Base-by-base conservation (phyloP, 1,139 yeast species). In the Arxiozyma slooffiae region DNA sequence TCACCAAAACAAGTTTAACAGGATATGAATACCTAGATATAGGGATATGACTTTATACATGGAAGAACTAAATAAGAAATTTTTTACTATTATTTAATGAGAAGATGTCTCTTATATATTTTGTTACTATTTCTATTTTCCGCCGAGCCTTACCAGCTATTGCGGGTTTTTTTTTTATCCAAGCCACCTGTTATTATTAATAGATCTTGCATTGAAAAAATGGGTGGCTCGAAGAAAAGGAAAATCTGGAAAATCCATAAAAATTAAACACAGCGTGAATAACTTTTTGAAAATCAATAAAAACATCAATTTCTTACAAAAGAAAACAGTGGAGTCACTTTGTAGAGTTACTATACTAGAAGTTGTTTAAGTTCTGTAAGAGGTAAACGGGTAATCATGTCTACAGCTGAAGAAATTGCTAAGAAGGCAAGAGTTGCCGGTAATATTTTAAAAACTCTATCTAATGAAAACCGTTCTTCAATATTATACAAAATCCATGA, bases 361-460 rank as follows among this genome's bases (percentile, higher is more conserved):
- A 30, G 4, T 30, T 30, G 36, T 16, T 30, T 9, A 14, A 14
- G 36, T 30, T 30, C 36, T n/a, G 14, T 30, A 14, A 11, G 14
- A 4, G 14, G 16, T 39, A 20, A 11, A 21, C n/a, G 14, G 14
- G 20, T 41, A 20, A n/a, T 14, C 6, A 63, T 62, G 63, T 57
- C 64, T 23, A 58, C 68, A 77, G 87, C 94, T 18, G 92, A 84
- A 68, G 69, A 72, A 49, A 85, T 90, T 52, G 97, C 98, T 9
- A 78, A 71, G 58, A 77, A 77, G 30, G 96, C 97, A 8, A 86
- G 83, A 59, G 61, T 69, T 16, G 92, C 97, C 2, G 88, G 95
- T 50, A 81, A 92, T 4, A 73, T 79, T 16, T 75, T 92, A 54
- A 92, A 92, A 63, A 84, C 96, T 0, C 72, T 90, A 41, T 67